These are phyloP conservation scores for Allantophomopsis lycopodina DNA, from an alignment of 2,329 filamentous ascomycete genomes.

Conservation along the genomic window DNA sequence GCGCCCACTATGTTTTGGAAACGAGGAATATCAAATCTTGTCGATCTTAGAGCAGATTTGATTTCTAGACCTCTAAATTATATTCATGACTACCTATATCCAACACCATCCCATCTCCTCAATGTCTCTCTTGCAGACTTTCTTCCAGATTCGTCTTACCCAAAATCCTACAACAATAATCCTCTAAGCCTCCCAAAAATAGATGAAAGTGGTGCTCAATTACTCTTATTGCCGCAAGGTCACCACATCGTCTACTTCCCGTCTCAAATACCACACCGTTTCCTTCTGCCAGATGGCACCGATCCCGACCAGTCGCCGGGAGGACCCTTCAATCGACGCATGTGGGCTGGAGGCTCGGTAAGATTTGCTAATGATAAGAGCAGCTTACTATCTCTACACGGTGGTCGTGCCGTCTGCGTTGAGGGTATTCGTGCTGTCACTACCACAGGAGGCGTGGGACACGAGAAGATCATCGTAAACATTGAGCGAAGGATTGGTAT, in stretches of 20 bases:
- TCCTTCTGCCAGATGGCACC: conserved; percentile 70
- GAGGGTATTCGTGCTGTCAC: conserved; percentile 31
- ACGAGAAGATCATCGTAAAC: conserved; percentile 17
- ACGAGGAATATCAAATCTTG: too few relatives aligned
- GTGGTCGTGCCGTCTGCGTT: conserved; percentile 24
- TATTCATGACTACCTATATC: conserved; percentile 36
- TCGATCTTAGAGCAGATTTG: conserved; percentile 4
- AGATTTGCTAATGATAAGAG: conserved; percentile 26
- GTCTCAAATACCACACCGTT: conserved; percentile 42
- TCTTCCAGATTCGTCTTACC: conserved; percentile 23
- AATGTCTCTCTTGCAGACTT: conserved; percentile 44
- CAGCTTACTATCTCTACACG: conserved; percentile 16
- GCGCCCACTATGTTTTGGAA: too few relatives aligned
- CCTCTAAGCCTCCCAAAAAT: conserved; percentile 6
- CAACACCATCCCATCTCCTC: conserved; percentile 52
- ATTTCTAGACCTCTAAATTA: conserved; percentile 9
- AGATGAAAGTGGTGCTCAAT: background rate
- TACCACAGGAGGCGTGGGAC: conserved; percentile 10
- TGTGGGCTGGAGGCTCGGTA: conserved; percentile 81
- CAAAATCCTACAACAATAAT: conserved; percentile 5
- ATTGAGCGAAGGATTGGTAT: conserved; percentile 5
- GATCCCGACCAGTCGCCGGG: conserved; percentile 70
- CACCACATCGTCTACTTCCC: conserved; percentile 88
- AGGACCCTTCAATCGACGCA: conserved; percentile 54
- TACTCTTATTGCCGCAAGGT: conserved; percentile 39